A percentile compares a stretch with the other conserved stretches of the same genome.
Evolutionary conservation across 2,329 filamentous ascomycete species (phyloP).

Genomic region (Claviceps citrina): DNA sequence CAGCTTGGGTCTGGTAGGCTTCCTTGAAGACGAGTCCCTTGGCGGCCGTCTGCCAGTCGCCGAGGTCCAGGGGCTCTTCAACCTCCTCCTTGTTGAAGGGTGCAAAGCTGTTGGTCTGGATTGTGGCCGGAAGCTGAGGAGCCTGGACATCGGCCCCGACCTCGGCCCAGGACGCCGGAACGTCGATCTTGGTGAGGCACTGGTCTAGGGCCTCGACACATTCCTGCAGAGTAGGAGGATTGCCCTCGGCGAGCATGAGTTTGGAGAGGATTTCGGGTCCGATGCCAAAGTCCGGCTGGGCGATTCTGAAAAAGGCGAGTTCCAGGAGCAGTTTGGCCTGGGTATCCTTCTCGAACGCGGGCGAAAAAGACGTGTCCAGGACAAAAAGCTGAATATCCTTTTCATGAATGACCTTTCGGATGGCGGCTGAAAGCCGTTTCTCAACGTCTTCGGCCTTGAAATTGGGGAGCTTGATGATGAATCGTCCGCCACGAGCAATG

Average conservation of each 20-base stretch:
- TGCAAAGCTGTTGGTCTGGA: slow-evolving; percentile 69
- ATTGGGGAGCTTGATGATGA: slow-evolving; percentile 62
- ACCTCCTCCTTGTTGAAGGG: slow-evolving; percentile 64
- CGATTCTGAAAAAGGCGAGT: slow-evolving; percentile 68
- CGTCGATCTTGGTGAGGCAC: slow-evolving; percentile 55
- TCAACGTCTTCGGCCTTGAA: slow-evolving; percentile 82
- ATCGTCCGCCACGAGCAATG: slow-evolving; percentile 52
- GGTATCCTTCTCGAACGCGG: slow-evolving; percentile 51
- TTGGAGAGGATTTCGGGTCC: slow-evolving; percentile 49
- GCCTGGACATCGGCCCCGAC: slow-evolving; percentile 30
- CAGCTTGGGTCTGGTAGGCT: slow-evolving; percentile 60
- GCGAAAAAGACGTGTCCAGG: slow-evolving; percentile 54
- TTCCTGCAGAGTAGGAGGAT: slow-evolving; percentile 34
- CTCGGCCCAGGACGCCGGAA: slow-evolving; percentile 68
- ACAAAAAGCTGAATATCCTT: slow-evolving; percentile 59
- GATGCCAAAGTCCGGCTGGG: slow-evolving; percentile 50
- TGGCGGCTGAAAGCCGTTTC: slow-evolving; percentile 58
- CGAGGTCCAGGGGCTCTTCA: slow-evolving; percentile 50
- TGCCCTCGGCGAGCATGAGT: slow-evolving; percentile 43
- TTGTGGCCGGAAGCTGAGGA: slow-evolving; percentile 41
- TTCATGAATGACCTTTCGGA: slow-evolving; percentile 56
- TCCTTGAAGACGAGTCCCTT: slow-evolving; percentile 90
- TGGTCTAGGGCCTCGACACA: slow-evolving; percentile 52
- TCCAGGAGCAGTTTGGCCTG: slow-evolving; percentile 58
- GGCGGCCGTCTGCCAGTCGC: slow-evolving; percentile 69